Percentiles rank a stretch among this genome's conserved stretches.
Conservation (phyloP, 2,329 filamentous ascomycete species). For the Metarhizium album region DNA sequence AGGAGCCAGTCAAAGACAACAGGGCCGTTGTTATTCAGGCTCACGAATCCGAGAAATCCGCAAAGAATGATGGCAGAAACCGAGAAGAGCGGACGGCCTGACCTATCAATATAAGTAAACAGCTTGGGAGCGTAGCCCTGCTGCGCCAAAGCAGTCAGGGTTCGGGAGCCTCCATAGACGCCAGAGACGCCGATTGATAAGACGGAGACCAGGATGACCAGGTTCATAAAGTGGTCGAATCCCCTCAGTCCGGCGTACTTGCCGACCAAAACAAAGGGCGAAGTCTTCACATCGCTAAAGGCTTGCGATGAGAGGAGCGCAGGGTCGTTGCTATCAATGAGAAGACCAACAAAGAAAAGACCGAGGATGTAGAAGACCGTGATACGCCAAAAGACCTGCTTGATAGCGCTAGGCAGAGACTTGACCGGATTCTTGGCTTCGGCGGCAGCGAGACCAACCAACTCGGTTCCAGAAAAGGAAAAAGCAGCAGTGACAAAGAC, state of each 20-base stretch:
- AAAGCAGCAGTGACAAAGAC: constrained; percentile 67
- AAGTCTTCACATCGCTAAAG: constrained; percentile 27
- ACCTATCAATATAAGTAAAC: constrained; percentile 46
- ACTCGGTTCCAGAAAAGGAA: constrained; percentile 61
- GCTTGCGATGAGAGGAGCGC: constrained; percentile 33
- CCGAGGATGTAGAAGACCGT: constrained; percentile 44
- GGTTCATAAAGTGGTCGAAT: constrained; percentile 48
- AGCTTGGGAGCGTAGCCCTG: constrained; percentile 47
- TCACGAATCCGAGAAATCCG: constrained; percentile 34
- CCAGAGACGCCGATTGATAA: constrained; percentile 48
- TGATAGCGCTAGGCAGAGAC: constrained; percentile 69
- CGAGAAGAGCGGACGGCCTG: constrained; percentile 43
- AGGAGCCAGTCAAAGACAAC: constrained; percentile 52
- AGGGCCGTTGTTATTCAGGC: constrained; percentile 29
- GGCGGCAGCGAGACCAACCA: constrained; percentile 32
- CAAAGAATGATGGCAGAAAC: constrained; percentile 36
- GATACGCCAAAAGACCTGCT: constrained; percentile 59
- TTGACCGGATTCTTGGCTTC: constrained; percentile 61
- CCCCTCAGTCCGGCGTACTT: constrained; percentile 40
- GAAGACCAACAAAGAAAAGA: constrained; percentile 39
- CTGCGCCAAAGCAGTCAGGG: constrained; percentile 46
- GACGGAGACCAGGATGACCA: constrained; percentile 47
- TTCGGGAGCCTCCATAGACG: constrained; percentile 49
- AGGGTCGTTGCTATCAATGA: constrained; percentile 34
- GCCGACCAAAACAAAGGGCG: constrained; percentile 48